Base-by-base conservation (phyloP, 805 yeast genomes). In the Teunomyces pallodes region DNA sequence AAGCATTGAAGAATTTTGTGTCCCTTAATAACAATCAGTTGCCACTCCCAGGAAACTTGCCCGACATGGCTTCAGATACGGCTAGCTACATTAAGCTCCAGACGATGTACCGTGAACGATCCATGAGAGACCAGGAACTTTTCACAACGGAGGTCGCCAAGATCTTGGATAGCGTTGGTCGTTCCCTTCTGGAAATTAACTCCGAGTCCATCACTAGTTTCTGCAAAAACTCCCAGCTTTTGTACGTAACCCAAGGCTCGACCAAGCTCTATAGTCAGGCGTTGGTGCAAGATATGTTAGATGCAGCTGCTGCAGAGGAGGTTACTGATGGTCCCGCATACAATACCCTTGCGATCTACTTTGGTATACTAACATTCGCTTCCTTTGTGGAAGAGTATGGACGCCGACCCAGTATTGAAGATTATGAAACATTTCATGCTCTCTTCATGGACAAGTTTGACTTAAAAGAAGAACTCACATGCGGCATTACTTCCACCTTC, bases 21-120 rank as follows among this genome's bases (percentile, higher is more conserved):
- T 52, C 44, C 0, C 38, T 41, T 36, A 64, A 69, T 17, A 58
- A 63, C 13, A 66, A 70, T 1, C 61, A 67, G 4, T 69, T 88
- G n/a, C 96, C 96, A 0, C 64, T 89, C 1, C 74, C 84, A 2
- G 96, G 96, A 0, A 76, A 70, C 0, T 60, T 91, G 5, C 96
- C 96, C 0, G 98, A 91, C 62, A 92, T 92, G 97, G 86, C 87
- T 16, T 80, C 96, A 0, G 81, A 83, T 51, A 84, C 96, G 0
- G 64, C 66, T 7, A 72, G 72, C 47, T 92, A 87, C 61, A 71
- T 85, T 2, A 62, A 58, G 7, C 65, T 92, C 32, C 86, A 83
- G 60, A 58, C 58, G 0, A 55, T 89, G 3, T 92, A 88, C 59
- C 62, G 75, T 13, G 66, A 61, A 1, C 85, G 84, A 57, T 83